These are phyloP conservation scores for Excoecaria agallocha DNA, from an alignment of 345 rosid species.

Conservation along the genomic window DNA sequence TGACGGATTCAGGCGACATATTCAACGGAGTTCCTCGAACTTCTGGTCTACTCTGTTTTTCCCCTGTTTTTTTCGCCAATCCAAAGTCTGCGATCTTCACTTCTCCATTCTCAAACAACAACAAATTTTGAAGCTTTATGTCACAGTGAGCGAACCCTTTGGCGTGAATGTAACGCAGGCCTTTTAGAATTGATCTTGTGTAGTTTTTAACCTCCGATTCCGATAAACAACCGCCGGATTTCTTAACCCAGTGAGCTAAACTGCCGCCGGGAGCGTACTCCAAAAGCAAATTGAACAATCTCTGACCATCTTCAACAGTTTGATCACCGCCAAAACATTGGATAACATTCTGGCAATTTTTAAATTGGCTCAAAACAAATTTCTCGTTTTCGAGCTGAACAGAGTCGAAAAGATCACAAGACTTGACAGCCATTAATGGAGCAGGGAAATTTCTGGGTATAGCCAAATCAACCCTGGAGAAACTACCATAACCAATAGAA, in stretches of 20 bases:
- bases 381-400: conserved; percentile 29
- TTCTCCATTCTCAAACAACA: conserved; percentile 24
- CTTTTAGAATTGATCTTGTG: conserved; percentile 28
- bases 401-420: conserved; percentile 20
- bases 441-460: background rate
- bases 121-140: conserved; percentile 32
- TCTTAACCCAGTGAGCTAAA: conserved; percentile 19
- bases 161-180: conserved; percentile 27
- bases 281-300: conserved; percentile 23
- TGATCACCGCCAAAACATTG: conserved; percentile 22
- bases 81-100: conserved; percentile 36
- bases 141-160: conserved; percentile 39
- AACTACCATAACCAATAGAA: conserved; percentile 28
- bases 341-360: conserved; percentile 18
- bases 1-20: conserved; percentile 39
- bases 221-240: conserved; percentile 20
- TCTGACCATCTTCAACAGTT: conserved; percentile 14
- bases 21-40: conserved; percentile 40
- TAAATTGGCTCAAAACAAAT: conserved; percentile 16
- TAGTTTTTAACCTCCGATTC: conserved; percentile 17
- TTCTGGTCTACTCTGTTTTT: conserved; percentile 13
- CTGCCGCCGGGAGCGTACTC: conserved; percentile 36
- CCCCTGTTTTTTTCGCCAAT: conserved; percentile 24
- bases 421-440: conserved; percentile 32
- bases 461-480: conserved; percentile 27